These are phyloP conservation scores for Naegleria lovaniensis DNA, from an alignment of 208 protist species.

Conservation along the genomic window DNA sequence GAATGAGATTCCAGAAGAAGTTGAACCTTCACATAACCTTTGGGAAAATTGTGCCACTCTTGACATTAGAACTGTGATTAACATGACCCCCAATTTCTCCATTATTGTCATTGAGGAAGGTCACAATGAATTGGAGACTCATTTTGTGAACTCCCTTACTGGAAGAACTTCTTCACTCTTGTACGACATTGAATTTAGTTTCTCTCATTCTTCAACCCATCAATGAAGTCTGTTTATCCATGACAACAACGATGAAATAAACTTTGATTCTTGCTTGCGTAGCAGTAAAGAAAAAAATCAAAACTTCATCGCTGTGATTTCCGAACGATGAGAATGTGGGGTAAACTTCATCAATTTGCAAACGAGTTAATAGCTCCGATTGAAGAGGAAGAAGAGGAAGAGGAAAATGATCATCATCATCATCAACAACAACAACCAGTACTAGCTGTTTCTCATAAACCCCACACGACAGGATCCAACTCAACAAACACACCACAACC, in stretches of 20 bases:
- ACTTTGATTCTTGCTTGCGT: no score
- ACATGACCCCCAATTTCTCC: neutral
- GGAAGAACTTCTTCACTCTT: neutral
- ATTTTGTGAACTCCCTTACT: neutral
- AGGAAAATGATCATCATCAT: neutral
- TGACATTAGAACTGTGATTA: neutral
- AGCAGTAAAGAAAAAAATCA: no score
- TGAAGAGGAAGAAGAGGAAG: neutral
- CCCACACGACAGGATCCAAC: no score
- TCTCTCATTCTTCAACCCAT: no score
- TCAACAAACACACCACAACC: neutral
- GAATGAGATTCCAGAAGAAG: neutral
- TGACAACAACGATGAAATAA: no score
- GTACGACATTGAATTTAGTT: no score
- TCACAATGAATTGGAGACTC: neutral
- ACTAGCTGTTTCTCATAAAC: no score
- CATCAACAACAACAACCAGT: neutral
- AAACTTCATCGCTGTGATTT: no score
- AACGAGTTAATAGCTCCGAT: neutral
- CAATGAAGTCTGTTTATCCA: no score
- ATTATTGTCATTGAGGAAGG: neutral
- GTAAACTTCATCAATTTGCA: neutral
- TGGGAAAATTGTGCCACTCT: neutral
- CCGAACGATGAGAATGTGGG: neutral
- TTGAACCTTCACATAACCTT: neutral